These are phyloP conservation scores for Aspergillus haitiensis DNA, from an alignment of 495 filamentous ascomycete genomes.

Conservation along the genomic window DNA sequence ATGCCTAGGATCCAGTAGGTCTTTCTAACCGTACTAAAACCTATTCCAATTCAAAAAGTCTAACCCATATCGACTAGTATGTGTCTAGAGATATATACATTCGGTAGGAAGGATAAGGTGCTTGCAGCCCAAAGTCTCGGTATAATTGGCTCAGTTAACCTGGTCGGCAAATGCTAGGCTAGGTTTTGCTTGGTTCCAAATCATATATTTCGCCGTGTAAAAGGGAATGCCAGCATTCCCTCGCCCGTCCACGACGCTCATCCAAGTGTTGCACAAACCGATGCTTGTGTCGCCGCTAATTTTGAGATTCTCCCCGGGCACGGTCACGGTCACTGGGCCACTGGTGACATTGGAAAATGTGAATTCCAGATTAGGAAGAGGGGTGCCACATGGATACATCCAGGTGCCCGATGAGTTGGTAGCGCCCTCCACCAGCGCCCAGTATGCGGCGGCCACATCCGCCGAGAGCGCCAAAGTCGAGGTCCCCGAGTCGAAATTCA, in stretches of 20 bases:
- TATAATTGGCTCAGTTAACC: constrained; percentile 1
- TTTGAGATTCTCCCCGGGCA: constrained; percentile 15
- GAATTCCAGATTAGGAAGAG: constrained; percentile 13
- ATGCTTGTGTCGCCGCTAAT: constrained; percentile 4
- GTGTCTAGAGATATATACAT: no score
- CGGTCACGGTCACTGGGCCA: constrained; percentile 12
- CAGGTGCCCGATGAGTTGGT: constrained; percentile 11
- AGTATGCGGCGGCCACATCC: constrained; percentile 16
- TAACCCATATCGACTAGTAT: no score
- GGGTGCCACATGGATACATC: constrained; percentile 16
- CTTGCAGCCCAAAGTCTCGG: no score
- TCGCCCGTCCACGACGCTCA: constrained; percentile 13
- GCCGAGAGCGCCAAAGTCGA: constrained; percentile 10
- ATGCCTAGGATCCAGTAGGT: no score
- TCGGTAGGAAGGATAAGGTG: no score
- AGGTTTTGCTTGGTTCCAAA: constrained; percentile 16
- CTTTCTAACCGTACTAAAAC: no score
- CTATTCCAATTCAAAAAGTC: no score
- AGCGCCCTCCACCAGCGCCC: constrained; percentile 12
- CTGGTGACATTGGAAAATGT: constrained; percentile 14
- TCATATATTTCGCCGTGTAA: constrained; percentile 15
- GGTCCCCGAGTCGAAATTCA: constrained; percentile 17
- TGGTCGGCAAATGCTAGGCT: constrained; percentile 19
- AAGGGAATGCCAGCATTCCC: constrained; percentile 16
- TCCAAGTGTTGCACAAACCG: constrained; percentile 15